Evolutionary conservation across 306 rosid species (phyloP).

Genomic region (Betula pendula): DNA sequence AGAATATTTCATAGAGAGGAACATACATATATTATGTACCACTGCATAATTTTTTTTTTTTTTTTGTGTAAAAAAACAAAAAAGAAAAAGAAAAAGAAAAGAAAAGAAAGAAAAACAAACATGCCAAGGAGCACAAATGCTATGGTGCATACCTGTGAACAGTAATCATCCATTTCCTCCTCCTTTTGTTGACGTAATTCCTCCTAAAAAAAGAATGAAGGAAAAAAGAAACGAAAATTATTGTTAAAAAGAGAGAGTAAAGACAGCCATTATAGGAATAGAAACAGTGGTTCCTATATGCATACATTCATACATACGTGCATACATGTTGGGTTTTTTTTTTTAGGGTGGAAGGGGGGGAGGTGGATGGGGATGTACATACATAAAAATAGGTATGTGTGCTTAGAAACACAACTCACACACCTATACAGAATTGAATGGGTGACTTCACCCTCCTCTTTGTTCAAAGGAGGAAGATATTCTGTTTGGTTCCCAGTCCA

Average conservation of each 20-base stretch:
- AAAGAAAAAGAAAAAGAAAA: too few relatives aligned
- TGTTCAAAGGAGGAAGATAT: background rate
- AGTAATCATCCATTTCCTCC: conserved; percentile 95
- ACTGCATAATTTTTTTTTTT: too few relatives aligned
- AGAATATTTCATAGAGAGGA: background rate
- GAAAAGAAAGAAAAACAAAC: conserved; percentile 19
- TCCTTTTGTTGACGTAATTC: conserved; percentile 91
- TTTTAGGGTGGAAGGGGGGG: background rate
- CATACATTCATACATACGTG: background rate
- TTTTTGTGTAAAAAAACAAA: too few relatives aligned
- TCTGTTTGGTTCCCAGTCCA: background rate
- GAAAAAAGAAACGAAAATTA: conserved; percentile 18
- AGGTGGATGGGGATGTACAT: too few relatives aligned
- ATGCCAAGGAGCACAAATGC: conserved; percentile 17
- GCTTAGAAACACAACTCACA: background rate
- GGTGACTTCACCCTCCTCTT: background rate
- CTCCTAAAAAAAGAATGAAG: conserved; percentile 47
- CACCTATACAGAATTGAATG: background rate
- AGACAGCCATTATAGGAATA: background rate
- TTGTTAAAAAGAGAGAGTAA: background rate
- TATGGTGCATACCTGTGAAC: conserved; percentile 68
- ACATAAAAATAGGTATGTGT: background rate
- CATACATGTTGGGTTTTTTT: background rate
- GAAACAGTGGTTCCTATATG: background rate
- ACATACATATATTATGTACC: background rate